A percentile compares a stretch with the other conserved stretches of the same genome.
phyloP scores from a whole-genome alignment of 371 early-diverging fungal species.

The Mucor piriformis region DNA sequence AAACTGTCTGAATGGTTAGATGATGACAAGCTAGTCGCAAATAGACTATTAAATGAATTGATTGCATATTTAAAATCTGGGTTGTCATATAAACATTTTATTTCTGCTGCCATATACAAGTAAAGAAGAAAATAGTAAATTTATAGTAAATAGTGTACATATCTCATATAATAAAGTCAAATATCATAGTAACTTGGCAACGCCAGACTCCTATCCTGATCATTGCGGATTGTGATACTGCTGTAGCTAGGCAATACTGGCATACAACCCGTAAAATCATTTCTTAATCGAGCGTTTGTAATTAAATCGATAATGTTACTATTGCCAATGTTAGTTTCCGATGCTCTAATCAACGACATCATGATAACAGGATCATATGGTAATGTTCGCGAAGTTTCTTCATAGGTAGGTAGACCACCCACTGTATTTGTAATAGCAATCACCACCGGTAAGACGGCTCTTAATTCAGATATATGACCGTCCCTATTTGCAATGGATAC shows the following conservation, averaged over 20 bases:
- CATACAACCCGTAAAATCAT: slow-evolving; percentile 5
- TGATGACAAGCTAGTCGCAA: slow-evolving; percentile 23
- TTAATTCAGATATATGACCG: slow-evolving; percentile 29
- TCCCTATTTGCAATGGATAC: slow-evolving; percentile 26
- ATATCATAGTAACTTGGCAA: slow-evolving; percentile 11
- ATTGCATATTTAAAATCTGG: slow-evolving; percentile 44
- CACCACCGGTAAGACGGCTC: slow-evolving; percentile 26
- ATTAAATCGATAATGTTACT: background rate
- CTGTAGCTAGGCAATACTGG: background rate
- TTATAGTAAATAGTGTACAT: slow-evolving; percentile 1
- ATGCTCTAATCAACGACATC: slow-evolving; percentile 15
- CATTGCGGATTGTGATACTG: too few species aligned
- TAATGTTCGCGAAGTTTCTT: slow-evolving; percentile 28
- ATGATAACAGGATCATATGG: slow-evolving; percentile 41
- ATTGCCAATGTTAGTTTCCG: slow-evolving; percentile 2
- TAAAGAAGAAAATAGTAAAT: background rate
- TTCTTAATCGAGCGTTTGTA: background rate
- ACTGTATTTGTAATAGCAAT: slow-evolving; percentile 23
- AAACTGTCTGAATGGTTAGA: slow-evolving; percentile 38
- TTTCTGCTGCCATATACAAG: slow-evolving; percentile 24
- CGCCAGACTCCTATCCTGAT: background rate
- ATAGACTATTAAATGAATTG: slow-evolving; percentile 30
- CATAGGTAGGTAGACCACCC: slow-evolving; percentile 29
- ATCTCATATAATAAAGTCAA: background rate
- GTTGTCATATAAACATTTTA: slow-evolving; percentile 33